These are phyloP conservation scores for Cercospora beticola DNA, from an alignment of 2,329 filamentous ascomycete species.

Conservation along the genomic window DNA sequence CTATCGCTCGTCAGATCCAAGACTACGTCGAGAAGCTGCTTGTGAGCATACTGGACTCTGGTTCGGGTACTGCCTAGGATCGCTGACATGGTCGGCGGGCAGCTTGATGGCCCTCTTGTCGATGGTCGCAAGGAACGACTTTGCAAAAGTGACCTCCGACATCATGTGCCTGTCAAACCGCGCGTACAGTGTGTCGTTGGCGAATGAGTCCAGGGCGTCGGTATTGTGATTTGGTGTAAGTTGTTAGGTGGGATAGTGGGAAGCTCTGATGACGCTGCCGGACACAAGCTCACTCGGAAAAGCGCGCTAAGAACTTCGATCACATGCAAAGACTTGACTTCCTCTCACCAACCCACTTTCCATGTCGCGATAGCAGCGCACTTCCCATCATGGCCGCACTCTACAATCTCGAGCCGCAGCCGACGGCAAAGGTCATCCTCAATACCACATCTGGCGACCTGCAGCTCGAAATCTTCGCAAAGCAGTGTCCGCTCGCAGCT, in stretches of 20 bases:
- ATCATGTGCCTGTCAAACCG: slow-evolving; percentile 63
- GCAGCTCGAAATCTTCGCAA: slow-evolving; percentile 88
- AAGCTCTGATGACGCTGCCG: slow-evolving; percentile 3
- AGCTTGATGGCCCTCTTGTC: slow-evolving; percentile 79
- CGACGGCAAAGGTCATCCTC: slow-evolving; percentile 86
- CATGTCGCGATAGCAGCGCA: slow-evolving; percentile 10
- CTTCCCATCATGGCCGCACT: slow-evolving; percentile 71
- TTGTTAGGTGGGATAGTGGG: not conserved
- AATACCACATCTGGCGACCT: slow-evolving; percentile 89
- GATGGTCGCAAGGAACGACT: slow-evolving; percentile 75
- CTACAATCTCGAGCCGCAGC: slow-evolving; percentile 92
- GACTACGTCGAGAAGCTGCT: not conserved
- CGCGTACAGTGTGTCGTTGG: slow-evolving; percentile 30
- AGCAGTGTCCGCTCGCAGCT: slow-evolving; percentile 85
- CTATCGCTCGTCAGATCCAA: slow-evolving; percentile 44
- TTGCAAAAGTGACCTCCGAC: slow-evolving; percentile 61
- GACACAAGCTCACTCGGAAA: not conserved
- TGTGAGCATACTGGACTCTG: slow-evolving; percentile 67
- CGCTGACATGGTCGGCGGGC: slow-evolving; percentile 85
- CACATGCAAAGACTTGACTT: slow-evolving; percentile 13
- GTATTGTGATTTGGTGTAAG: not conserved
- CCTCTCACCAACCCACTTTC: not conserved
- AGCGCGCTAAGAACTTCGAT: slow-evolving; percentile 7
- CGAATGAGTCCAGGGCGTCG: slow-evolving; percentile 7
- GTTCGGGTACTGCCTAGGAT: slow-evolving; percentile 73